Conservation (phyloP, 108 stramenopile genomes). For the Aurantiochytrium sp. region DNA sequence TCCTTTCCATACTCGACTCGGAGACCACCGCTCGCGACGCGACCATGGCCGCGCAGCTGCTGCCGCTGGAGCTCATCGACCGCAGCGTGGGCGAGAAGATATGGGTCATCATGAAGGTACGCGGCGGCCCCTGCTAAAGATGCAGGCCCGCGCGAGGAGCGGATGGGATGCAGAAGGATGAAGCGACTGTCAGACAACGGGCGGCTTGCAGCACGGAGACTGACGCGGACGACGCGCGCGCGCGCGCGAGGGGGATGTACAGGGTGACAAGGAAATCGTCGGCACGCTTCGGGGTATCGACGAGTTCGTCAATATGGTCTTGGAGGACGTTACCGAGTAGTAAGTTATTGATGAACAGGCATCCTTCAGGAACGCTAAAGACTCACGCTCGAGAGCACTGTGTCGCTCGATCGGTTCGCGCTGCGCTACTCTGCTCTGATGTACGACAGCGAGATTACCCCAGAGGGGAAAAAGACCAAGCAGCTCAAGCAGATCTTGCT, state of each 20-base stretch:
- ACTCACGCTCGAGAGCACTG: no score
- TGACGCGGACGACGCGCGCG: no score
- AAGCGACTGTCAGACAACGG: no score
- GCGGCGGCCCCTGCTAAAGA: not conserved
- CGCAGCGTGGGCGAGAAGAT: constrained; percentile 61
- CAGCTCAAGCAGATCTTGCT: constrained; percentile 62
- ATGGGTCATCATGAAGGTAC: constrained; percentile 66
- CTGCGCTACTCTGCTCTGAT: no score
- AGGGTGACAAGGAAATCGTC: constrained; percentile 56
- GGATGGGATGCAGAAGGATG: no score
- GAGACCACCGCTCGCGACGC: not conserved
- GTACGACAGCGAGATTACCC: not conserved
- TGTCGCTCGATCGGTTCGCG: no score
- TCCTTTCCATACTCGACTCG: not conserved
- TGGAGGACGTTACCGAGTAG: constrained; percentile 64
- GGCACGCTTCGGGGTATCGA: constrained; percentile 65
- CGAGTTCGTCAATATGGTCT: constrained; percentile 67
- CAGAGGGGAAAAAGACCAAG: constrained; percentile 23
- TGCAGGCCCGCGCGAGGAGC: no score
- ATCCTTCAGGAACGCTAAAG: no score
- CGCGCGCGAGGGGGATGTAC: no score
- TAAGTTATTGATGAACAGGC: constrained; percentile 39
- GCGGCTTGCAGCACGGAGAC: no score
- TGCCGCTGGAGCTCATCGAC: constrained; percentile 66
- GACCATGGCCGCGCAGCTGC: constrained; percentile 52